A percentile compares a stretch with the other conserved stretches of the same genome.
Evolutionary conservation across 768 basidiomycete genomes (phyloP).

Genomic region (Dentipellis sp.): DNA sequence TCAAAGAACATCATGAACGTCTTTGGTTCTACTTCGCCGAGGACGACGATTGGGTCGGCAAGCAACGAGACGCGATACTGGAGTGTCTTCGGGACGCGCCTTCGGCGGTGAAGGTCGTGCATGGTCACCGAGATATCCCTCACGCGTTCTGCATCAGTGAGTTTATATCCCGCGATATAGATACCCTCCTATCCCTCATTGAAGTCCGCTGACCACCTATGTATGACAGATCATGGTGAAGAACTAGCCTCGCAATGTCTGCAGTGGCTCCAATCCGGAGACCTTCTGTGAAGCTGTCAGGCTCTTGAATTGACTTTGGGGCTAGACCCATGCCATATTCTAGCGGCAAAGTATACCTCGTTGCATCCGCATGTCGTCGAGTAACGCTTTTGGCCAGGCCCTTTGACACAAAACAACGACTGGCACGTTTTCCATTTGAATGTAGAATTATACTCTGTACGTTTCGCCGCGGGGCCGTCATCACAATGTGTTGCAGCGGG

Average conservation of each 20-base stretch:
- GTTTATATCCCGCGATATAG: conserved; percentile 19
- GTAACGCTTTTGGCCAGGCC: too few species aligned
- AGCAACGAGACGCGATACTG: conserved; percentile 34
- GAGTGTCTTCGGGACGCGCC: conserved; percentile 26
- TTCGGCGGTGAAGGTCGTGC: conserved; percentile 29
- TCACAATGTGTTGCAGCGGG: too few species aligned
- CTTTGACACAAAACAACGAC: too few species aligned
- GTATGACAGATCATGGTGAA: not conserved
- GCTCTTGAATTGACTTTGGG: too few species aligned
- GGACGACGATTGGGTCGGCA: conserved; percentile 62
- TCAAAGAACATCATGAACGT: conserved; percentile 28
- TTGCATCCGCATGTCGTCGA: too few species aligned
- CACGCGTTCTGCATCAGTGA: conserved; percentile 71
- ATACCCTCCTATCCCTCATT: not conserved
- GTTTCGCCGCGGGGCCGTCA: too few species aligned
- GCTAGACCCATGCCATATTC: too few species aligned
- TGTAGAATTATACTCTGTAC: too few species aligned
- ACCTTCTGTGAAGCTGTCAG: not conserved
- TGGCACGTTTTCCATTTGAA: too few species aligned
- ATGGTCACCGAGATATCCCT: conserved; percentile 40
- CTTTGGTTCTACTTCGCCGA: conserved; percentile 53
- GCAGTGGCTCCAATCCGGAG: not conserved
- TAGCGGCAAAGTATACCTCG: too few species aligned
- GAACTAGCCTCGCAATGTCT: not conserved
- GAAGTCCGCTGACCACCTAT: not conserved